Evolutionary conservation across 2,329 filamentous ascomycete species (phyloP), one percentile per base, ranked within the genome.

Genomic region (Exserohilum rostratum): DNA sequence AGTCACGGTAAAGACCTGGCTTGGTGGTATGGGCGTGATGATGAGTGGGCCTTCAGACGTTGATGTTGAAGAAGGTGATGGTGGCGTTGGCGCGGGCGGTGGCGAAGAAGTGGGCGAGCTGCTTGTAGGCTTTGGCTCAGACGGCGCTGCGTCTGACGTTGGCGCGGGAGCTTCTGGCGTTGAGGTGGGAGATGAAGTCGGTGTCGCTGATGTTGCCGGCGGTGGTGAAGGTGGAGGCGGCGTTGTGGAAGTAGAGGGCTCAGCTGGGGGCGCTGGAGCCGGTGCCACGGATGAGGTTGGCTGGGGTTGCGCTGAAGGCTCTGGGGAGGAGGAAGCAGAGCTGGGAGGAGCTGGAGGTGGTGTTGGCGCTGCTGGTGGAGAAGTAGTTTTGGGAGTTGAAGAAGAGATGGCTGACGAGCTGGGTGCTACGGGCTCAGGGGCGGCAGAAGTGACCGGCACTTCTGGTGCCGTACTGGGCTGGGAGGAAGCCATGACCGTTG

Each of bases 1-100:
- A 1, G 72, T 74, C 13, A 75, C 59, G 0, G 71, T 73, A n/a
- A 74, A 72, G 0, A 73, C 57, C 52, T 72, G 70, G 38, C 61
- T 68, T 3, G 65, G 62, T 27, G 68, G 59, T 46, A 74, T 73
- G 3, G 69, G 70, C 15, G 68, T 72, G 11, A 72, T 67, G 29
- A 74, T 67, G n/a, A 74, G 35, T 5, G 65, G 66, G 2, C 64
- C 63, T 38, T 67, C 66, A 0, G 69, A 67, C 5, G 61, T 64
- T 18, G 58, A 40, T 3, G 54, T 42, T 12, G 54, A 43, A 38
- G 55, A 30, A 2, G 35, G 18, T 3, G 31, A 47, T 33, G 48
- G 43, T 5, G 50, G 20, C 17, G 39, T 6, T 13, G 53, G 50
- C 6, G 43, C 30, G 38, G 60, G 39, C 4, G 30, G 52, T 44